These are phyloP conservation scores for Magnolia sinica DNA, from an alignment of 164 flowering plant species.

Conservation along the genomic window DNA sequence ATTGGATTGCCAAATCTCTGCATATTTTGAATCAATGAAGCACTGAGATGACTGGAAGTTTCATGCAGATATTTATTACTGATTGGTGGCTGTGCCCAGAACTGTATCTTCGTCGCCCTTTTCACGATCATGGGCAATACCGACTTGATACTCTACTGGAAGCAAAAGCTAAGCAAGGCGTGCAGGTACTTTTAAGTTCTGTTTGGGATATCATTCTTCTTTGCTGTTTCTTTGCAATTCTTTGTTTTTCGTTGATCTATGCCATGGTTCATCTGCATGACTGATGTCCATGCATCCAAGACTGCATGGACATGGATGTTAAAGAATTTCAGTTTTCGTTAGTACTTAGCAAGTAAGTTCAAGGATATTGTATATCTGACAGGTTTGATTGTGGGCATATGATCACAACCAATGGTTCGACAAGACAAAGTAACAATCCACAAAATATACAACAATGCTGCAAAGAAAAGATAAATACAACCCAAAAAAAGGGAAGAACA, in stretches of 20 bases:
- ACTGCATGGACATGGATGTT: too few species aligned
- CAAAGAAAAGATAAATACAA: too few species aligned
- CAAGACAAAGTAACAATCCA: too few species aligned
- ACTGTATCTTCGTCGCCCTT: constrained; percentile 89
- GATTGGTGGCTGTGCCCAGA: constrained; percentile 99
- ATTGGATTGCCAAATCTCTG: background rate
- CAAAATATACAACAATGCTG: too few species aligned
- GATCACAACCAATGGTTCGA: too few species aligned
- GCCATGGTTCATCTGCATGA: background rate
- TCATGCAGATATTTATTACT: constrained; percentile 89
- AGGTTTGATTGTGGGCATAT: too few species aligned
- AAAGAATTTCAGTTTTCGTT: background rate
- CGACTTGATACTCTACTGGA: constrained; percentile 86
- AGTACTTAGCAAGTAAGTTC: background rate
- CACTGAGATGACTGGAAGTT: constrained; percentile 18
- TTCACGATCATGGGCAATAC: constrained; percentile 58
- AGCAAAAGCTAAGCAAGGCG: constrained; percentile 94
- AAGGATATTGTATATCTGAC: too few species aligned
- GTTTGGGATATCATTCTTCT: background rate
- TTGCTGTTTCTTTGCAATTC: background rate
- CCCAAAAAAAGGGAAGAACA: too few species aligned
- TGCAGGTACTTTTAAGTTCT: constrained; percentile 61
- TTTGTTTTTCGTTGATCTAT: too few species aligned
- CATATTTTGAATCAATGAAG: background rate
- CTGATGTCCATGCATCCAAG: background rate